Conservation (phyloP, 1,139 yeast genomes). For the Suhomyces wounanorum region DNA sequence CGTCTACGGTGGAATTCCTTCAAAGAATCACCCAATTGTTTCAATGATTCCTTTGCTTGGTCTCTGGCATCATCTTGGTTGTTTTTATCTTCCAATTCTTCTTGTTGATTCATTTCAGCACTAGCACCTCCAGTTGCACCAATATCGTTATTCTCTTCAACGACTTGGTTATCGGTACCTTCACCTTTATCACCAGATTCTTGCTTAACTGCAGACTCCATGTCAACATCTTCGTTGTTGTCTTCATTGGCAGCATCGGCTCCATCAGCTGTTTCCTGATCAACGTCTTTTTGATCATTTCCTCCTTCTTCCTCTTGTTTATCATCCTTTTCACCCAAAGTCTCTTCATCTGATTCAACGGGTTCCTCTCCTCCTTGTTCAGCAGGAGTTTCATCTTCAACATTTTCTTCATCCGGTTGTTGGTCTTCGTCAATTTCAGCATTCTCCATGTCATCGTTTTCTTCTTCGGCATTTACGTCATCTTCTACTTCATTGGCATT, state of each 20-base stretch:
- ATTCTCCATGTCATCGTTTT: constrained; percentile 24
- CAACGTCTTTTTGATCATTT: constrained; percentile 32
- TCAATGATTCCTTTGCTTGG: constrained; percentile 76
- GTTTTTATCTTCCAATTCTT: constrained; percentile 27
- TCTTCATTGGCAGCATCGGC: constrained; percentile 53
- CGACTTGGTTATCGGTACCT: constrained; percentile 72
- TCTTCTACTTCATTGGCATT: constrained; percentile 22
- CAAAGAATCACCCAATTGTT: constrained; percentile 85
- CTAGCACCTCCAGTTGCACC: constrained; percentile 71
- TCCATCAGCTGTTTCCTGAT: constrained; percentile 37
- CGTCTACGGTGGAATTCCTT: constrained; percentile 91
- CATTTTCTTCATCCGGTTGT: constrained; percentile 19
- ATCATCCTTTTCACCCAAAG: constrained; percentile 25
- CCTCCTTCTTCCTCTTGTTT: constrained; percentile 30
- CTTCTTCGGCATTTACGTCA: constrained; percentile 24
- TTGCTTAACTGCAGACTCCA: constrained; percentile 71
- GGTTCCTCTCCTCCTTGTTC: constrained; percentile 23
- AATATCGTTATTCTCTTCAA: constrained; percentile 67
- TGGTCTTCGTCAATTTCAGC: constrained; percentile 34
- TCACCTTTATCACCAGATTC: constrained; percentile 71
- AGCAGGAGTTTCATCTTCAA: constrained; percentile 20
- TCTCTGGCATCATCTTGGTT: constrained; percentile 64
- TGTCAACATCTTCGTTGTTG: constrained; percentile 56
- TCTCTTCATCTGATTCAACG: constrained; percentile 21
- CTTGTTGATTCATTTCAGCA: constrained; percentile 47